Evolutionary conservation across 495 filamentous ascomycete genomes (phyloP).

Genomic region (Hyaloscypha bicolor): DNA sequence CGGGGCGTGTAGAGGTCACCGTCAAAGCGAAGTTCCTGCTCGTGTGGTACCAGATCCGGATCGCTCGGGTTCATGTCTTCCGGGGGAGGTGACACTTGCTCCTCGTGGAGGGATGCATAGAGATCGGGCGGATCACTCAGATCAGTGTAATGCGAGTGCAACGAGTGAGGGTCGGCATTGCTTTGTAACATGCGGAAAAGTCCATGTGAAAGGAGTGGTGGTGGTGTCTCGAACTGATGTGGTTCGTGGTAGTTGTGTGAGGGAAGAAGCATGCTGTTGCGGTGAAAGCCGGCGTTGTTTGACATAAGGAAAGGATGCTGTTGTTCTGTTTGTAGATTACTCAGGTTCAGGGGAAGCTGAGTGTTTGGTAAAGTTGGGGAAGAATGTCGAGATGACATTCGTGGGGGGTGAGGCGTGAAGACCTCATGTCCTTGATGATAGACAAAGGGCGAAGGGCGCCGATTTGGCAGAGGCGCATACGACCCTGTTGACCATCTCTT

Average conservation of each 20-base stretch:
- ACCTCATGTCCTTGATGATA: slow-evolving; percentile 52
- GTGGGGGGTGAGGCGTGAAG: slow-evolving; percentile 45
- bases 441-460: slow-evolving; percentile 57
- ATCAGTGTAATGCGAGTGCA: slow-evolving; percentile 64
- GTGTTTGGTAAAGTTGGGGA: slow-evolving; percentile 57
- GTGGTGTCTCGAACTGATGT: slow-evolving; percentile 50
- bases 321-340: slow-evolving; percentile 55
- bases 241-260: slow-evolving; percentile 39
- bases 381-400: slow-evolving; percentile 50
- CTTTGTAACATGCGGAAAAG: slow-evolving; percentile 69
- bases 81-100: slow-evolving; percentile 66
- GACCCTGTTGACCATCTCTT: slow-evolving; percentile 76
- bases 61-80: slow-evolving; percentile 77
- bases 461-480: slow-evolving; percentile 48
- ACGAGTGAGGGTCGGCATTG: slow-evolving; percentile 64
- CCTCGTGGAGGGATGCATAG: slow-evolving; percentile 68
- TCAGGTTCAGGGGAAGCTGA: slow-evolving; percentile 53
- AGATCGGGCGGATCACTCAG: slow-evolving; percentile 71
- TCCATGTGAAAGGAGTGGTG: slow-evolving; percentile 63
- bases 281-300: slow-evolving; percentile 49
- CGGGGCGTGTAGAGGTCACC: slow-evolving; percentile 77
- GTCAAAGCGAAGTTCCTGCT: slow-evolving; percentile 76
- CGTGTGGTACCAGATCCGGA: slow-evolving; percentile 67
- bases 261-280: slow-evolving; percentile 38
- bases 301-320: slow-evolving; percentile 51